These are phyloP conservation scores for Candida mattraensis DNA, from an alignment of 805 yeast genomes.

Conservation along the genomic window DNA sequence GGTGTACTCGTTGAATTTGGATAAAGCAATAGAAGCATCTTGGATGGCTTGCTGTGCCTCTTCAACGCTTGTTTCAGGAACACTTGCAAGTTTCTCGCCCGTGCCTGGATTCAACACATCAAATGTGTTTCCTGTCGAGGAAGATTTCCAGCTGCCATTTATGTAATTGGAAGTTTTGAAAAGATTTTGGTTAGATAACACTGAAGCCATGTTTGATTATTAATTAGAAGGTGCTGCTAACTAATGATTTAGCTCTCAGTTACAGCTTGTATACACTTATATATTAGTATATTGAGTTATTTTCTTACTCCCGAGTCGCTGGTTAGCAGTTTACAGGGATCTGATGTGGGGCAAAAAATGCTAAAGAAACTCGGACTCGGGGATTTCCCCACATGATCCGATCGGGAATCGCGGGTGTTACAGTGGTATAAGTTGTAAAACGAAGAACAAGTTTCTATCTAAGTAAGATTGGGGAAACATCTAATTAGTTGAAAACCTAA, in stretches of 20 bases:
- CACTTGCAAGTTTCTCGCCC: conserved; percentile 48
- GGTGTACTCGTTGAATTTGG: conserved; percentile 47
- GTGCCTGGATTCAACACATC: conserved; percentile 56
- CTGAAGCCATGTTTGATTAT: conserved; percentile 3
- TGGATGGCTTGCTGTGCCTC: conserved; percentile 55
- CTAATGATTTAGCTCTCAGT: too few relatives aligned
- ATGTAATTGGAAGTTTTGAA: conserved; percentile 37
- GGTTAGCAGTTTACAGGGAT: too few relatives aligned
- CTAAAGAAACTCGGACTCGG: too few relatives aligned
- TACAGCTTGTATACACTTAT: too few relatives aligned
- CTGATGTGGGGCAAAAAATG: too few relatives aligned
- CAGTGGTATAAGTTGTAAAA: background rate
- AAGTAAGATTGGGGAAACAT: background rate
- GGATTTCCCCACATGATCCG: conserved; percentile 1
- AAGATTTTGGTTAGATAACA: conserved; percentile 2
- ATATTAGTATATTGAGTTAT: too few relatives aligned
- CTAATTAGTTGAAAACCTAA: background rate
- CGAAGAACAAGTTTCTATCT: background rate
- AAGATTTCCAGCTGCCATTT: conserved; percentile 68
- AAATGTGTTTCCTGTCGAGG: conserved; percentile 51
- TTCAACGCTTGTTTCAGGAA: conserved; percentile 48
- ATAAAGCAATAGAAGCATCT: conserved; percentile 50
- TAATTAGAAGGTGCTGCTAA: too few relatives aligned
- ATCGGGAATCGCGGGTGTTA: background rate
- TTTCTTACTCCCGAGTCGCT: too few relatives aligned